Evolutionary conservation across 2,329 filamentous ascomycete species (phyloP).

Genomic region (Ophiostoma piceae): DNA sequence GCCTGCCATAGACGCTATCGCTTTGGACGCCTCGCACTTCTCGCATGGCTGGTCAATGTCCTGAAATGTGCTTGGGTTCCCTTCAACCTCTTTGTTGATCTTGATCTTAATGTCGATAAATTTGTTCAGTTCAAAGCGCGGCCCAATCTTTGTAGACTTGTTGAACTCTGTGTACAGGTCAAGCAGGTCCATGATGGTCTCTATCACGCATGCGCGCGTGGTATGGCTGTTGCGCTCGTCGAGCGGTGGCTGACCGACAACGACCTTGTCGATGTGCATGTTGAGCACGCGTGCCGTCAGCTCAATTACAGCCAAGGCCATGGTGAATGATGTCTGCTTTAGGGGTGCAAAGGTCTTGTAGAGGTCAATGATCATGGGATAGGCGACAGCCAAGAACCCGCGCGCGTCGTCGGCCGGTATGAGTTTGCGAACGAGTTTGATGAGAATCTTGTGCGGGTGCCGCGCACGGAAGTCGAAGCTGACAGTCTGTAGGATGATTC

Average conservation of each 20-base stretch:
- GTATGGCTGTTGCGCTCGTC: slow-evolving; percentile 34
- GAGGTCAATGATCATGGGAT: slow-evolving; percentile 78
- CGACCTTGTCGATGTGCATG: slow-evolving; percentile 47
- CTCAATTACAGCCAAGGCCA: slow-evolving; percentile 78
- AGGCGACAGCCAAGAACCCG: slow-evolving; percentile 62
- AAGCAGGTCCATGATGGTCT: slow-evolving; percentile 83
- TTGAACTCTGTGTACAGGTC: slow-evolving; percentile 88
- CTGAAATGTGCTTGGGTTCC: background rate
- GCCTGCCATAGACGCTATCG: background rate
- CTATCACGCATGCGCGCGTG: slow-evolving; percentile 49
- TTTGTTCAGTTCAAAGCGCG: slow-evolving; percentile 64
- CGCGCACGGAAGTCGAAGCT: slow-evolving; percentile 91
- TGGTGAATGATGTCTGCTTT: slow-evolving; percentile 80
- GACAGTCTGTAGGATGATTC: slow-evolving; percentile 85
- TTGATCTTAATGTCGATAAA: slow-evolving; percentile 84
- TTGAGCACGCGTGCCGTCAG: slow-evolving; percentile 66
- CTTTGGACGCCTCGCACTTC: background rate
- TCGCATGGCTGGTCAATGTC: slow-evolving; percentile 5
- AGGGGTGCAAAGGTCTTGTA: slow-evolving; percentile 91
- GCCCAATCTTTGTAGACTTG: slow-evolving; percentile 67
- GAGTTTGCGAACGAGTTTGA: slow-evolving; percentile 67
- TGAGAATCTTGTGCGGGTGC: slow-evolving; percentile 76
- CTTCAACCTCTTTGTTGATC: slow-evolving; percentile 74
- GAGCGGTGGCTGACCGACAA: slow-evolving; percentile 25
- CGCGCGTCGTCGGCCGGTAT: slow-evolving; percentile 45